A percentile compares a stretch with the other conserved stretches of the same genome.
Evolutionary conservation across 2,329 filamentous ascomycete species (phyloP).

Genomic region (Calonectria leucothoes): DNA sequence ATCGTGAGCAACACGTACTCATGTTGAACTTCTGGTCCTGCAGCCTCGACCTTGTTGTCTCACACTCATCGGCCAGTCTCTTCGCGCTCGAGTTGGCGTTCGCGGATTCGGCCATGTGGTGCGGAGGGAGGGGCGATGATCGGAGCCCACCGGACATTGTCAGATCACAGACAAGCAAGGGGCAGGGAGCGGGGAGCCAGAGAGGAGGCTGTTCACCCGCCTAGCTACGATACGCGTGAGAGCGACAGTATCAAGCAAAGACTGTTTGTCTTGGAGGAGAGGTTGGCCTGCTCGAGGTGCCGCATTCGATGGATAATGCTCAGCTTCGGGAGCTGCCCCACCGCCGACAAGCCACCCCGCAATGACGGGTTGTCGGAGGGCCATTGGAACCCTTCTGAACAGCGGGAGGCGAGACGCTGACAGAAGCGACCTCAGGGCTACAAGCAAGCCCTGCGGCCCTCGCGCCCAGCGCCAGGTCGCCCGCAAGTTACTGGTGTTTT

Average conservation of each 20-base stretch:
- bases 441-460: not conserved
- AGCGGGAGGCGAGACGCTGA: not conserved
- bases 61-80: conserved; percentile 58
- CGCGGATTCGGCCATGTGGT: conserved; percentile 36
- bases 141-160: conserved; percentile 36
- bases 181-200: not conserved
- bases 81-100: conserved; percentile 44
- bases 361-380: conserved; percentile 27
- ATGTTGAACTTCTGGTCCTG: conserved; percentile 59
- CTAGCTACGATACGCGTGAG: not conserved
- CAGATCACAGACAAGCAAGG: not conserved
- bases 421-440: conserved; percentile 19
- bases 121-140: conserved; percentile 32
- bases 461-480: not conserved
- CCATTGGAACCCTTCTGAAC: not conserved
- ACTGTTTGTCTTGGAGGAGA: not conserved
- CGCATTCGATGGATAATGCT: conserved; percentile 10
- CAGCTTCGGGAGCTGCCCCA: conserved; percentile 33
- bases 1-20: conserved; percentile 47
- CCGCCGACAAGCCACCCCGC: conserved; percentile 40
- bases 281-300: not conserved
- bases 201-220: not conserved
- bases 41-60: conserved; percentile 52
- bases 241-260: not conserved
- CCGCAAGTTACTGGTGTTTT: conserved; percentile 6